Evolutionary conservation across 257 asterid genomes (phyloP).

Genomic region (Plantago ovata): DNA sequence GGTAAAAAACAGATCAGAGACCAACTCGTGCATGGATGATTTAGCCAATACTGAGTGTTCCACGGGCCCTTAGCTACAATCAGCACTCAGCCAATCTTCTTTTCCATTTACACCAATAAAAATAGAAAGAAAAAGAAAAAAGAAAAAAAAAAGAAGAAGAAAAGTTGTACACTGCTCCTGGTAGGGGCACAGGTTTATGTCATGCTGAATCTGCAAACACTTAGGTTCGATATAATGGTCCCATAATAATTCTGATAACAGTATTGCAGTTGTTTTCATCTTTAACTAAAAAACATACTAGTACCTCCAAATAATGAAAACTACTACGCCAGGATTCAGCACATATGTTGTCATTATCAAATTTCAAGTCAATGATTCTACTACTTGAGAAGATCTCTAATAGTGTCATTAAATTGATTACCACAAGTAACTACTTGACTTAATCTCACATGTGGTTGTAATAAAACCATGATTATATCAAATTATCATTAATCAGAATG

Average conservation of each 20-base stretch:
- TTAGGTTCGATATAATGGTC: constrained; percentile 31
- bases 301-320: constrained; percentile 27
- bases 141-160: background rate
- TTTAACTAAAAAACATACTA: constrained; percentile 19
- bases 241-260: constrained; percentile 32
- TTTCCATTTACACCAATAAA: background rate
- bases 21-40: too few relatives aligned
- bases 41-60: too few relatives aligned
- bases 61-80: too few relatives aligned
- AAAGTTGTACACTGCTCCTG: constrained; percentile 22
- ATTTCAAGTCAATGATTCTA: constrained; percentile 36
- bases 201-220: constrained; percentile 33
- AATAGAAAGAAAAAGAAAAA: background rate
- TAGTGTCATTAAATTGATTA: constrained; percentile 45
- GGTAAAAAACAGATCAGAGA: too few relatives aligned
- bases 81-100: background rate
- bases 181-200: constrained; percentile 35
- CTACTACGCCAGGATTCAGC: constrained; percentile 28
- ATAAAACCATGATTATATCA: constrained; percentile 23
- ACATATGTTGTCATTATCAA: constrained; percentile 43
- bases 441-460: constrained; percentile 16
- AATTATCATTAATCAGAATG: constrained; percentile 30
- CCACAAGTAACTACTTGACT: constrained; percentile 17
- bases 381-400: constrained; percentile 34
- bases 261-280: constrained; percentile 25